Percentiles rank a stretch among this genome's conserved stretches.
Evolutionary conservation across 352 stramenopile genomes (phyloP).

Genomic region (Pythium coloratum): DNA sequence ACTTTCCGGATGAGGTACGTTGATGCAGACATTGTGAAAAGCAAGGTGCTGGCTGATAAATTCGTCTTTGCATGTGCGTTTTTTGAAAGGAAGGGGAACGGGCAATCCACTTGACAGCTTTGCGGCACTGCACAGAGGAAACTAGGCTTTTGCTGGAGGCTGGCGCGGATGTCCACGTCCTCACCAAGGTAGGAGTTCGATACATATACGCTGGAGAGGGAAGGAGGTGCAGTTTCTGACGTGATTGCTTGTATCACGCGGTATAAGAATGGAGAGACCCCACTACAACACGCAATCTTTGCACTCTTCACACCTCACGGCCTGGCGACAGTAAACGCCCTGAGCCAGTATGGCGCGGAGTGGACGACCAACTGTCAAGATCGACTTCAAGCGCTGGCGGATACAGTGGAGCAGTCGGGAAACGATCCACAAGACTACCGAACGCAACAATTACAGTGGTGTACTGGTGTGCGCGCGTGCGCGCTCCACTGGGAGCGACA

Average conservation of each 20-base stretch:
- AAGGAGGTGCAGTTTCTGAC: background rate
- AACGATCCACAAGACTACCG: background rate
- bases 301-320: background rate
- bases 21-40: background rate
- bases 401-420: background rate
- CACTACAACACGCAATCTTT: background rate
- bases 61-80: too few relatives aligned
- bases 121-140: background rate
- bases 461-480: background rate
- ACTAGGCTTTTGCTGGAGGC: background rate
- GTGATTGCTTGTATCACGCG: too few relatives aligned
- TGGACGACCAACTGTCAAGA: background rate
- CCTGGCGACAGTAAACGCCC: background rate
- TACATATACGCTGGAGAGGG: too few relatives aligned
- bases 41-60: too few relatives aligned
- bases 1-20: background rate
- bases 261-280: background rate
- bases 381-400: background rate
- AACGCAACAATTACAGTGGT: background rate
- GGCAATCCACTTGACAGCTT: background rate
- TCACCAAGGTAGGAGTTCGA: background rate
- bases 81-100: background rate
- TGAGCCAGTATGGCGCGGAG: background rate
- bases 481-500: background rate
- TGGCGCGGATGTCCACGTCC: background rate